Evolutionary conservation across 257 asterid genomes (phyloP).

Genomic region (Orobanche coerulescens): DNA sequence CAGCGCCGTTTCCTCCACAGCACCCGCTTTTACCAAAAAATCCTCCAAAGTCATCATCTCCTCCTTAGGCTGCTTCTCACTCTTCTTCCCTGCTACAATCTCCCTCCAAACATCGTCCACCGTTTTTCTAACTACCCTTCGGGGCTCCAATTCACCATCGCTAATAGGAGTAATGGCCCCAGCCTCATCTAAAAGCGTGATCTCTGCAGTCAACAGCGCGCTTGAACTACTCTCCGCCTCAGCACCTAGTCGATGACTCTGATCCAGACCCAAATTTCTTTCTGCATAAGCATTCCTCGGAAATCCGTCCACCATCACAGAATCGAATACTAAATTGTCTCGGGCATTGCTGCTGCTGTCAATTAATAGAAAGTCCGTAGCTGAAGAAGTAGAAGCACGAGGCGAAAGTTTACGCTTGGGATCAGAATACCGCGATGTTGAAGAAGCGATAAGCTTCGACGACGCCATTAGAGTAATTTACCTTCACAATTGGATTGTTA

Average conservation of each 20-base stretch:
- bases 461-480: conserved; percentile 31
- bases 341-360: conserved; percentile 24
- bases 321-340: conserved; percentile 22
- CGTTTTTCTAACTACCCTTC: conserved; percentile 48
- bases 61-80: conserved; percentile 39
- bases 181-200: conserved; percentile 39
- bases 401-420: conserved; percentile 40
- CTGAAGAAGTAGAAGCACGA: conserved; percentile 26
- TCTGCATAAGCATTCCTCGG: conserved; percentile 24
- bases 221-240: conserved; percentile 32
- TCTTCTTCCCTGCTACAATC: conserved; percentile 70
- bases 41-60: conserved; percentile 91
- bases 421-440: conserved; percentile 40
- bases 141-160: conserved; percentile 33
- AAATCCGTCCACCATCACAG: conserved; percentile 27
- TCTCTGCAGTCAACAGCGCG: conserved; percentile 41
- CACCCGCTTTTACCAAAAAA: conserved; percentile 69
- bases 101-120: conserved; percentile 97
- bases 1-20: conserved; percentile 38
- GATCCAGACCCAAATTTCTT: conserved; percentile 25
- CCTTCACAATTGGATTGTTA: conserved; percentile 1
- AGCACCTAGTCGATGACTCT: conserved; percentile 22
- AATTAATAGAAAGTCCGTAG: conserved; percentile 29
- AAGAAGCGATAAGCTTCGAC: conserved; percentile 43
- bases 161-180: conserved; percentile 47